Evolutionary conservation across 345 rosid species (phyloP).

Genomic region (Melaleuca alternifolia): DNA sequence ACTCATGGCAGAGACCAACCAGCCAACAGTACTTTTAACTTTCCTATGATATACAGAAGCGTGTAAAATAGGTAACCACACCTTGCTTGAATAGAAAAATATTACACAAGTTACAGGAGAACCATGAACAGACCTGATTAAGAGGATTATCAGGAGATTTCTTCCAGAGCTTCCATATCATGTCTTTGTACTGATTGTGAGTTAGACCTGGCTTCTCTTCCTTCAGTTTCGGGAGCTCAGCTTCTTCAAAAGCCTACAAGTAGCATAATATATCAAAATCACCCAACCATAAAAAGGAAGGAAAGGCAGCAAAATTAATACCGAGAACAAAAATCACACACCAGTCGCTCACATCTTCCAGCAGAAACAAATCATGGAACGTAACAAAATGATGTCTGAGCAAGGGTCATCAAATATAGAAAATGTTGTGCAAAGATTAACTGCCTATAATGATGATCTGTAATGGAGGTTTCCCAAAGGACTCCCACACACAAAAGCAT

Average conservation of each 20-base stretch:
- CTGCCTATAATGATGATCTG: neutral
- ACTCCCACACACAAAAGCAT: neutral
- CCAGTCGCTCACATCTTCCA: too few relatives aligned
- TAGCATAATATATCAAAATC: too few relatives aligned
- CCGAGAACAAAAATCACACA: too few relatives aligned
- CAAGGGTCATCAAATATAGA: too few relatives aligned
- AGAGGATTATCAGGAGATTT: conserved; percentile 98
- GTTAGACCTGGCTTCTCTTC: conserved; percentile 97
- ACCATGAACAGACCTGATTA: conserved; percentile 52
- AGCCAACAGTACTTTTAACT: neutral
- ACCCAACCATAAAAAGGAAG: neutral
- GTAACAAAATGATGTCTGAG: too few relatives aligned
- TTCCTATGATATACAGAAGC: neutral
- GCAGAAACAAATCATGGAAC: too few relatives aligned
- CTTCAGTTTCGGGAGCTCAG: conserved; percentile 82
- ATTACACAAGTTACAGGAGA: too few relatives aligned
- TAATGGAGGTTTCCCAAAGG: neutral
- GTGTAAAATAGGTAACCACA: neutral
- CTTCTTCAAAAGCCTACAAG: conserved; percentile 97
- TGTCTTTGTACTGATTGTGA: conserved; percentile 88
- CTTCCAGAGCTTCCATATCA: conserved; percentile 99
- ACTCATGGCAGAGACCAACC: neutral
- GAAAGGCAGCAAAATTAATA: neutral
- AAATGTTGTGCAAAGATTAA: neutral
- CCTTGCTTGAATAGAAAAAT: neutral